These are phyloP conservation scores for Pichia kluyveri DNA, from an alignment of 805 yeast genomes.

Conservation along the genomic window DNA sequence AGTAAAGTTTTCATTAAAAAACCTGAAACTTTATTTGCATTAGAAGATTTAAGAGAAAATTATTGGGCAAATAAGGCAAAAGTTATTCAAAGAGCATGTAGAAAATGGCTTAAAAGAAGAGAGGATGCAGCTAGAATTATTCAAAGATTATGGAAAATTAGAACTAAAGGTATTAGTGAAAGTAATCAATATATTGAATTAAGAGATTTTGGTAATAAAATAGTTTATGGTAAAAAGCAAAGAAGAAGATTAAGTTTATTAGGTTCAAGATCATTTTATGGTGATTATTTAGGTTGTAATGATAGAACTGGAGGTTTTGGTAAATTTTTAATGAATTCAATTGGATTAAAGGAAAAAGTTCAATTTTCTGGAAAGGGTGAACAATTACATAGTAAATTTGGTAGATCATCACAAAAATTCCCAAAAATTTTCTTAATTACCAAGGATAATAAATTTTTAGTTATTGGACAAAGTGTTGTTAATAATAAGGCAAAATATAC, in stretches of 20 bases:
- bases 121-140: slow-evolving; percentile 78
- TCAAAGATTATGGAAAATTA: slow-evolving; percentile 76
- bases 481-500: slow-evolving; percentile 45
- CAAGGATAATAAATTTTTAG: slow-evolving; percentile 40
- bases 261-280: slow-evolving; percentile 84
- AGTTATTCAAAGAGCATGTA: slow-evolving; percentile 94
- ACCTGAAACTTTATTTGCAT: slow-evolving; percentile 91
- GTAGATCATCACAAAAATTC: slow-evolving; percentile 77
- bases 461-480: slow-evolving; percentile 64
- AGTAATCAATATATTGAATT: slow-evolving; percentile 67
- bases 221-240: slow-evolving; percentile 71
- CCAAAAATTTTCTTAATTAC: slow-evolving; percentile 71
- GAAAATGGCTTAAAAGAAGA: slow-evolving; percentile 71
- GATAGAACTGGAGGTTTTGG: slow-evolving; percentile 65
- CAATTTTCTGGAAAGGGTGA: slow-evolving; percentile 79
- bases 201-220: slow-evolving; percentile 71
- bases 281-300: slow-evolving; percentile 89
- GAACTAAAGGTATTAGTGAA: slow-evolving; percentile 47
- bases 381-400: slow-evolving; percentile 74
- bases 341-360: slow-evolving; percentile 62
- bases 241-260: slow-evolving; percentile 81
- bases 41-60: slow-evolving; percentile 93
- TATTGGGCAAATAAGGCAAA: slow-evolving; percentile 99
- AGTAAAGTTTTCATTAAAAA: slow-evolving; percentile 91
- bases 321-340: slow-evolving; percentile 57